Base-by-base conservation (phyloP, 1,284 basidiomycete species). In the Athelia psychrophila region DNA sequence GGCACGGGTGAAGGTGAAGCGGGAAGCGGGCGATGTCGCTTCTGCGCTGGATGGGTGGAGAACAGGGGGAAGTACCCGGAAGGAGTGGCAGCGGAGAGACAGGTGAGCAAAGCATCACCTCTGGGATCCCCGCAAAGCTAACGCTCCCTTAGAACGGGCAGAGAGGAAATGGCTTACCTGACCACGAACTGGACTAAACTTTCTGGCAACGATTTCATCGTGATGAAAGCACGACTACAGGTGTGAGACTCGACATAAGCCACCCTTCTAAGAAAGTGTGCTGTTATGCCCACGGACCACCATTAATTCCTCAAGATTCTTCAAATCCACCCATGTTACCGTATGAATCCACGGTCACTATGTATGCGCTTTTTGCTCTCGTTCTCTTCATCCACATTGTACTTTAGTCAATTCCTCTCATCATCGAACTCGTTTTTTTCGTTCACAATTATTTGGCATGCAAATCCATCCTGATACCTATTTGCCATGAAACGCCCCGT, bases 51-150 rank as follows among this genome's bases (percentile, higher is more conserved):
- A 65, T 53, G 69, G 63, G 48, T 83, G 81, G 80, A 64, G 65
- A 60, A 71, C 75, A 56, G 74, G 71, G 23, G 80, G 81, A 12
- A 58, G 62, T 57, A 58, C 72, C 54, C 70, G 71, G 56, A 66
- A 65, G 51, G 81, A 82, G 57, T 83, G 80, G 79, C 64, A 71
- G 30, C 78, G 73, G 66, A 76, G 73, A 63, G 74, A 77, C 55
- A 74, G 72, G 80, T 71, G 59, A 64, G 76, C 64, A 56, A 52
- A 49, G 51, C 15, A 40, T n/a, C 44, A 45, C 51, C 51, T 51
- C 52, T 59, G 52, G 18, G 32, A 45, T 56, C 51, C 51, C 54
- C n/a, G n/a, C n/a, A n/a, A n/a, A n/a, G n/a, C 50, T 52, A 22
- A 42, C 38, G n/a, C 22, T 18, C 18, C 32, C 47, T 51, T 56